phyloP scores from a whole-genome alignment of 495 filamentous ascomycete genomes.

The Sphaerosporella brunnea region DNA sequence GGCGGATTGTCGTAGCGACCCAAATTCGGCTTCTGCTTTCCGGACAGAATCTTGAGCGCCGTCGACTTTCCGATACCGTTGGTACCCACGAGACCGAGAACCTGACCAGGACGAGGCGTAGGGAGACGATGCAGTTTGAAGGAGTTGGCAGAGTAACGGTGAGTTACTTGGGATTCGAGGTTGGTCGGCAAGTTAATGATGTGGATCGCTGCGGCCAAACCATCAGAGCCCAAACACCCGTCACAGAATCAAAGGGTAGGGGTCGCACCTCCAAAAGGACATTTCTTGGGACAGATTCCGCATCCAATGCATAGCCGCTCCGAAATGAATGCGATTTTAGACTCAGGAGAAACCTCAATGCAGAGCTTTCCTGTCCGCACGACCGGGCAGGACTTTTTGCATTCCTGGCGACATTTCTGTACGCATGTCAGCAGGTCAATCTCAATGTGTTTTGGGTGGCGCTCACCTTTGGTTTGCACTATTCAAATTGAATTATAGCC shows the following conservation, averaged over 20 bases:
- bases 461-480: slow-evolving; percentile 94
- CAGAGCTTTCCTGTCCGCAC: slow-evolving; percentile 95
- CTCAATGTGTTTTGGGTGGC: background rate
- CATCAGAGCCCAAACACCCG: background rate
- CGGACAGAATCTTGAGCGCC: slow-evolving; percentile 90
- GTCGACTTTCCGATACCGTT: slow-evolving; percentile 99
- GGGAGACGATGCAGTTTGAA: slow-evolving; percentile 97
- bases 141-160: slow-evolving; percentile 96
- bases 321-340: slow-evolving; percentile 95
- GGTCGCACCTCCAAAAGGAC: slow-evolving; percentile 56
- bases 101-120: slow-evolving; percentile 85
- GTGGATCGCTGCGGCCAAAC: slow-evolving; percentile 48
- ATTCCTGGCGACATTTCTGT: slow-evolving; percentile 92
- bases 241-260: background rate
- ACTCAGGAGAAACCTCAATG: slow-evolving; percentile 76
- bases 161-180: slow-evolving; percentile 89
- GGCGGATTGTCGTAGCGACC: slow-evolving; percentile 89
- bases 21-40: slow-evolving; percentile 94
- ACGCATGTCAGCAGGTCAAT: slow-evolving; percentile 1
- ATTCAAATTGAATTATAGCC: slow-evolving; percentile 14
- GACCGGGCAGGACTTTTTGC: slow-evolving; percentile 97
- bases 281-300: slow-evolving; percentile 98
- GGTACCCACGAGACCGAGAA: slow-evolving; percentile 91
- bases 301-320: slow-evolving; percentile 91
- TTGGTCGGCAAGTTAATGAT: slow-evolving; percentile 99